Percentiles rank a stretch among this genome's conserved stretches.
Conservation (phyloP, 352 stramenopile genomes). For the Phytophthora fragariae region DNA sequence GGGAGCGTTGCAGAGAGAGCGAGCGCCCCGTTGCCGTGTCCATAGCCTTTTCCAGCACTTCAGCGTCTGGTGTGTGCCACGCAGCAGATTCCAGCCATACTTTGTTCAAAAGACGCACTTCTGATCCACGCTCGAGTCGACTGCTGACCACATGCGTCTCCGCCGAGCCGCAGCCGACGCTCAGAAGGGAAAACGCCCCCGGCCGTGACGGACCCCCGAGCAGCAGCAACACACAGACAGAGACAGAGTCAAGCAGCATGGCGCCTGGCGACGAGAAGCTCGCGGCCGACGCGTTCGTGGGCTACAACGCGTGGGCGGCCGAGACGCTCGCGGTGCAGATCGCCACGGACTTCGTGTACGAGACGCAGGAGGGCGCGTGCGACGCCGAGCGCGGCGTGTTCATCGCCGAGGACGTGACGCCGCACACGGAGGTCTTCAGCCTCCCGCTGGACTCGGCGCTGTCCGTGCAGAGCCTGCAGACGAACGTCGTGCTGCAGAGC, state of each 20-base stretch:
- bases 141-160: slow-evolving; percentile 37
- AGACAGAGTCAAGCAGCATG: slow-evolving; percentile 16
- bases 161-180: not conserved
- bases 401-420: slow-evolving; percentile 81
- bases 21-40: not conserved
- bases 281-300: slow-evolving; percentile 50
- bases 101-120: slow-evolving; percentile 23
- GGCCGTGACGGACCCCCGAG: not conserved
- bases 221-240: not conserved
- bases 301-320: slow-evolving; percentile 82
- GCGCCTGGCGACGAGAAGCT: slow-evolving; percentile 25
- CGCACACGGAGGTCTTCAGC: slow-evolving; percentile 74
- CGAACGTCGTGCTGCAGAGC: slow-evolving; percentile 39
- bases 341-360: slow-evolving; percentile 86
- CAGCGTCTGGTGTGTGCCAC: not conserved
- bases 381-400: slow-evolving; percentile 75
- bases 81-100: slow-evolving; percentile 14
- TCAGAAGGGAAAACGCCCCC: slow-evolving; percentile 30
- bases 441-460: slow-evolving; percentile 70
- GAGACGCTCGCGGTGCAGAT: slow-evolving; percentile 61
- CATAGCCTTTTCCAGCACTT: too few species aligned
- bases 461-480: slow-evolving; percentile 53
- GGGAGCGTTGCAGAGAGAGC: slow-evolving; percentile 24
- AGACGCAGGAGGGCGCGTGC: slow-evolving; percentile 48
- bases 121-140: slow-evolving; percentile 12